phyloP scores from a whole-genome alignment of 257 asterid species.

The Solanum pimpinellifolium region DNA sequence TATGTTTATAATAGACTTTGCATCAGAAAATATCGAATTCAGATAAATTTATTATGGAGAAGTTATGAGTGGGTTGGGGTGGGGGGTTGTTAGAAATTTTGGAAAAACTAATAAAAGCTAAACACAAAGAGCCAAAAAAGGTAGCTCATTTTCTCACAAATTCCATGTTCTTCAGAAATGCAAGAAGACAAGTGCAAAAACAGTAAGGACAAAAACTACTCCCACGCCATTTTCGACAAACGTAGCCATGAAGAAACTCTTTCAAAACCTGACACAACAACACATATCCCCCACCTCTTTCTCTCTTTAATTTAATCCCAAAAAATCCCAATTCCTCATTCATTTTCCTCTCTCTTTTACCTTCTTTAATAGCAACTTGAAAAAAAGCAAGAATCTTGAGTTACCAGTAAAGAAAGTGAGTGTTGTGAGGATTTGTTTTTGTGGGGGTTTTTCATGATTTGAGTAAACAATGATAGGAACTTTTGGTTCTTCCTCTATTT shows the following conservation, averaged over 20 bases:
- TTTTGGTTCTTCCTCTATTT: conserved; percentile 5
- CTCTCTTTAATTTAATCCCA: background rate
- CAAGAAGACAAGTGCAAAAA: conserved; percentile 29
- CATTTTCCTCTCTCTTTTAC: background rate
- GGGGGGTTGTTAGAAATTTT: conserved; percentile 3
- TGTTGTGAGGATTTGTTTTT: conserved; percentile 3
- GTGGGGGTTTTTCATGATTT: conserved; percentile 18
- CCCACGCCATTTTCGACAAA: conserved; percentile 49
- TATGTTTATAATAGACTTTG: too few species aligned
- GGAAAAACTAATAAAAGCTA: conserved; percentile 4
- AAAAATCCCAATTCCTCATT: background rate
- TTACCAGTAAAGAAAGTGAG: background rate
- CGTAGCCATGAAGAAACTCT: conserved; percentile 31
- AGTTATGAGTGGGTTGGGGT: background rate
- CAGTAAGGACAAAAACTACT: conserved; percentile 24
- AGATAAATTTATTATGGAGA: background rate
- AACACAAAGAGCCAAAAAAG: background rate
- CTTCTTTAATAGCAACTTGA: background rate
- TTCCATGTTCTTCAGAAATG: conserved; percentile 53
- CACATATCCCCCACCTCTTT: background rate
- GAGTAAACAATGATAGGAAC: conserved; percentile 19
- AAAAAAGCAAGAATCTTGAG: background rate
- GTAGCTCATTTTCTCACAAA: conserved; percentile 60
- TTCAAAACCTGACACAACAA: conserved; percentile 1
- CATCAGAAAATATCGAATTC: background rate